These are phyloP conservation scores for Hygrophorus pudorinus DNA, from an alignment of 768 basidiomycete genomes.

Conservation along the genomic window DNA sequence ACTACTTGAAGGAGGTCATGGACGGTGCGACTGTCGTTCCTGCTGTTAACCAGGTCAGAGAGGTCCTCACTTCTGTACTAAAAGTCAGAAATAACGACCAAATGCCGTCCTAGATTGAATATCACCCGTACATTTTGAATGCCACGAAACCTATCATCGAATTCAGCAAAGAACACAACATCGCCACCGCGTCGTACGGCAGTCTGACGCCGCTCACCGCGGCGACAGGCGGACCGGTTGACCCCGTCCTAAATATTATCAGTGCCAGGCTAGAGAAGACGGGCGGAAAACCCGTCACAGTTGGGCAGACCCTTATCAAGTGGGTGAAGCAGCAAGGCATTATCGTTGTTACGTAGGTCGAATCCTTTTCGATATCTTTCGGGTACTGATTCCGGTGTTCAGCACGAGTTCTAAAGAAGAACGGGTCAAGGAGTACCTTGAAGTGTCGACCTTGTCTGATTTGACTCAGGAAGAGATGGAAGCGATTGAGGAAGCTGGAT, in stretches of 20 bases:
- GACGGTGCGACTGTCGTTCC: slow-evolving; percentile 43
- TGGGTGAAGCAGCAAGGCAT: slow-evolving; percentile 58
- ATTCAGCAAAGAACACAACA: slow-evolving; percentile 44
- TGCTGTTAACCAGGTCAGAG: slow-evolving; percentile 57
- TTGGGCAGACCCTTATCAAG: slow-evolving; percentile 56
- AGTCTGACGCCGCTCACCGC: slow-evolving; percentile 38
- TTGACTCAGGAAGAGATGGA: slow-evolving; percentile 48
- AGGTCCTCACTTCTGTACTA: not conserved
- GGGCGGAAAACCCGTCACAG: slow-evolving; percentile 31
- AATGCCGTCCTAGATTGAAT: slow-evolving; percentile 35
- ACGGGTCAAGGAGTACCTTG: slow-evolving; percentile 36
- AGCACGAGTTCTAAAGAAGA: slow-evolving; percentile 40
- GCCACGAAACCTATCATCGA: slow-evolving; percentile 46
- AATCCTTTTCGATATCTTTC: not conserved
- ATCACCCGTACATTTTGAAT: slow-evolving; percentile 66
- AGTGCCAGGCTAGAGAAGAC: slow-evolving; percentile 38
- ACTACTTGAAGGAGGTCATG: slow-evolving; percentile 43
- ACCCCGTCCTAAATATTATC: slow-evolving; percentile 40
- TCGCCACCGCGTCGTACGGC: slow-evolving; percentile 59
- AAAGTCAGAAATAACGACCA: not conserved
- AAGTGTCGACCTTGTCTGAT: slow-evolving; percentile 33
- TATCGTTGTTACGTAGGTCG: slow-evolving; percentile 54
- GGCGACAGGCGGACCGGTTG: slow-evolving; percentile 46
- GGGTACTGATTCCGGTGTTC: not conserved
- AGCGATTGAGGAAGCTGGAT: slow-evolving; percentile 51